Evolutionary conservation across 345 rosid species (phyloP).

Genomic region (Eucalyptus paniculata): DNA sequence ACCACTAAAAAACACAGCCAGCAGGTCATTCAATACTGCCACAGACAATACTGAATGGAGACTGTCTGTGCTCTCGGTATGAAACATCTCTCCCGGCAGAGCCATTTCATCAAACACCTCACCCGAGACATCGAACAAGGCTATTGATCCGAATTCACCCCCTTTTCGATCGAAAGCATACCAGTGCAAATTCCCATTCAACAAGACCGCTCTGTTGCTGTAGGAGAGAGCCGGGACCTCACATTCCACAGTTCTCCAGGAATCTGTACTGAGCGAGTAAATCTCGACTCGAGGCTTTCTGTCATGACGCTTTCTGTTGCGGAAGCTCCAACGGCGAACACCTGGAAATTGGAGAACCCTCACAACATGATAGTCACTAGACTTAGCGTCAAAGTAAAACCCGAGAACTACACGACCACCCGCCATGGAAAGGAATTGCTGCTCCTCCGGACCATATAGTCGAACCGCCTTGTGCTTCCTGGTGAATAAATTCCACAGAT

Average conservation of each 20-base stretch:
- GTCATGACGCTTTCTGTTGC: fast-evolving
- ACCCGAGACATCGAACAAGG: fast-evolving
- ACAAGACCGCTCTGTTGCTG: too few species aligned
- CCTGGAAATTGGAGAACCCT: neutral
- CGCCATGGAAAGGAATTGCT: neutral
- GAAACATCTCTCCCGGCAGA: neutral
- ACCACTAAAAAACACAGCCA: neutral
- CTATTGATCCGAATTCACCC: neutral
- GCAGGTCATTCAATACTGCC: neutral
- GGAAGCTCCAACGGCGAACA: neutral
- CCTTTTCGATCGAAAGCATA: too few species aligned
- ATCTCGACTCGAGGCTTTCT: neutral
- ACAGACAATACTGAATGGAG: too few species aligned
- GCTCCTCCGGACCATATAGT: neutral
- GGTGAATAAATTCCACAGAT: neutral
- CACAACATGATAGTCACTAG: neutral
- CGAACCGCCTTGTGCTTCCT: neutral
- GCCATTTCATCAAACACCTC: neutral
- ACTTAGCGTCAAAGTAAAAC: neutral
- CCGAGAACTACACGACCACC: neutral
- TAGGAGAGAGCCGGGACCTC: too few species aligned
- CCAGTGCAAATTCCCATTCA: neutral
- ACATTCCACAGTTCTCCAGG: neutral
- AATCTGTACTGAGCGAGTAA: neutral
- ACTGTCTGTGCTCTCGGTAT: too few species aligned